phyloP scores from a whole-genome alignment of 2,329 filamentous ascomycete species.

The Aspergillus pseudonomiae region DNA sequence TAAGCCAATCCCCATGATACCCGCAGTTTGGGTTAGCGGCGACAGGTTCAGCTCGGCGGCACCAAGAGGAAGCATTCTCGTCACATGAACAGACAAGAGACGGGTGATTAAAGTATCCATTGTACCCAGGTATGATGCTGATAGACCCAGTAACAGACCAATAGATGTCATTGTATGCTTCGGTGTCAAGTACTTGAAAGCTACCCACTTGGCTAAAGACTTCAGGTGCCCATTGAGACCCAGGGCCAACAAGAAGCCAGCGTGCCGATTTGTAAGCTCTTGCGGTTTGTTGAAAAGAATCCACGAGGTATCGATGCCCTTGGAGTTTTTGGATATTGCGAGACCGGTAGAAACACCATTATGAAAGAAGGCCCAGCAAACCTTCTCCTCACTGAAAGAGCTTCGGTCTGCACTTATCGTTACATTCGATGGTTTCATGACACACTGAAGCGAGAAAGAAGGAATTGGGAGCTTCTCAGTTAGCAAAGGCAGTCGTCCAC shows the following conservation, averaged over 20 bases:
- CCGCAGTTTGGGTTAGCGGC: slow-evolving; percentile 89
- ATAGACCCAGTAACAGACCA: slow-evolving; percentile 86
- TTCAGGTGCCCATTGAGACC: slow-evolving; percentile 95
- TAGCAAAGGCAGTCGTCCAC: slow-evolving; percentile 80
- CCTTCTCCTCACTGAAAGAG: slow-evolving; percentile 90
- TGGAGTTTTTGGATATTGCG: slow-evolving; percentile 84
- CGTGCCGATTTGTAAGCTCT: slow-evolving; percentile 93
- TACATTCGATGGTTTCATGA: slow-evolving; percentile 89
- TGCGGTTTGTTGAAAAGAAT: slow-evolving; percentile 96
- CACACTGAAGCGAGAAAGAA: slow-evolving; percentile 87
- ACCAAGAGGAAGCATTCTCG: slow-evolving; percentile 86
- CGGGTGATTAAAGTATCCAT: slow-evolving; percentile 97
- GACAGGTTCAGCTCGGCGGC: slow-evolving; percentile 94
- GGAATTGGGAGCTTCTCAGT: slow-evolving; percentile 90
- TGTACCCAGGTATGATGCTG: slow-evolving; percentile 91
- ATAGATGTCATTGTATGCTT: slow-evolving; percentile 99
- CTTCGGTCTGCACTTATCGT: slow-evolving; percentile 90
- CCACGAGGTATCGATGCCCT: slow-evolving; percentile 97
- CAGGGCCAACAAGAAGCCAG: slow-evolving; percentile 86
- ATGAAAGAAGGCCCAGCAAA: slow-evolving; percentile 98
- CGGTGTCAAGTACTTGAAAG: slow-evolving; percentile 98
- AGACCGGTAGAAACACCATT: slow-evolving; percentile 91
- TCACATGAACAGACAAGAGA: slow-evolving; percentile 92
- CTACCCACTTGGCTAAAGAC: slow-evolving; percentile 93
- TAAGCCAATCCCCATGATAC: slow-evolving; percentile 94